phyloP scores from a whole-genome alignment of 2,329 filamentous ascomycete genomes.

The Cryphonectria nitschkei region DNA sequence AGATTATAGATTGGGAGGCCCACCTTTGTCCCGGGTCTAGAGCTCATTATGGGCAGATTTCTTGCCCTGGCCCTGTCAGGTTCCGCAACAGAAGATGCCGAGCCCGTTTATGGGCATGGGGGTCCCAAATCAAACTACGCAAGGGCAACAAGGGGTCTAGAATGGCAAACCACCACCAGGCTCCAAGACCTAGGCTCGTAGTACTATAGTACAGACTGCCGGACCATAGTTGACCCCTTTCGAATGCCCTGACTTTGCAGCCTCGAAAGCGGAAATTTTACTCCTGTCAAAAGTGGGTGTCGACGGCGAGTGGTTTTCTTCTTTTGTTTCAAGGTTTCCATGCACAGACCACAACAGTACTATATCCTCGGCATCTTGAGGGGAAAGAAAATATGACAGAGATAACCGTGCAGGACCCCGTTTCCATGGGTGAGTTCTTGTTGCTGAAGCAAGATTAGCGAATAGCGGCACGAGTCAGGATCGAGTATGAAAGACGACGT shows the following conservation, averaged over 20 bases:
- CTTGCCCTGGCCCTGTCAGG: background rate
- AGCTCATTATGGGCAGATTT: background rate
- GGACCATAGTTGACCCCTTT: background rate
- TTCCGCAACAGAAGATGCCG: background rate
- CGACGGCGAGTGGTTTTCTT: background rate
- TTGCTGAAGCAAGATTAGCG: background rate
- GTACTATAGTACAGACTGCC: background rate
- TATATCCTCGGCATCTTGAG: background rate
- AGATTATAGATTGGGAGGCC: background rate
- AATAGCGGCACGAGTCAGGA: background rate
- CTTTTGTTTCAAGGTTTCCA: background rate
- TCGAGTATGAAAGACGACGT: background rate
- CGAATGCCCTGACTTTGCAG: background rate
- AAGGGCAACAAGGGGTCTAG: background rate
- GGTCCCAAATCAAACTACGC: background rate
- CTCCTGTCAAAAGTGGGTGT: background rate
- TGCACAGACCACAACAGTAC: background rate
- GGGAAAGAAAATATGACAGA: background rate
- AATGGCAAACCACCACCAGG: background rate
- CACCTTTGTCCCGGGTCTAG: background rate
- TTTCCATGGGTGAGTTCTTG: background rate
- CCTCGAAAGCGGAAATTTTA: background rate
- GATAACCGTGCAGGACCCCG: background rate
- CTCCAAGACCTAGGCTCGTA: background rate
- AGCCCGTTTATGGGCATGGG: background rate